These are phyloP conservation scores for Endocladia muricata DNA, from an alignment of 31 red algal species.

Conservation along the genomic window DNA sequence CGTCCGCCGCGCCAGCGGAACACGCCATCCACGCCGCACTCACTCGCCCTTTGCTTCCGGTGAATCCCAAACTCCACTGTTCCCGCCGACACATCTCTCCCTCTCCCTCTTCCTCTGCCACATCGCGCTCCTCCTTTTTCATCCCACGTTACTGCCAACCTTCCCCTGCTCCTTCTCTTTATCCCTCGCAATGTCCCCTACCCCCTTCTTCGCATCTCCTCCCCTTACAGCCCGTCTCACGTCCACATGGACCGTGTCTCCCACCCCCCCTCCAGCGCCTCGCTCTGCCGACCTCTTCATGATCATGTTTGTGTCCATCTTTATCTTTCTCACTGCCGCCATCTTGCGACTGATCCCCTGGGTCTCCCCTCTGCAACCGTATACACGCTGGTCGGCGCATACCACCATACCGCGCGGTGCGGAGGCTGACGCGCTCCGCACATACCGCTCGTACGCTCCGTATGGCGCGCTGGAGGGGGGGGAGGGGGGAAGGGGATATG, in stretches of 20 bases:
- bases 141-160: no score
- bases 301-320: constrained; percentile 37
- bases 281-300: constrained; percentile 45
- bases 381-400: constrained; percentile 26
- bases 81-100: no score
- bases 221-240: neutral
- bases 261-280: constrained; percentile 10
- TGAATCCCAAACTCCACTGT: no score
- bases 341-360: constrained; percentile 34
- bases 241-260: constrained; percentile 6
- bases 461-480: constrained; percentile 19
- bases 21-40: no score
- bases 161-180: neutral
- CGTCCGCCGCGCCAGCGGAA: no score
- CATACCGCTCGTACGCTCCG: neutral
- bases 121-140: no score
- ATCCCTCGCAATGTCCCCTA: neutral
- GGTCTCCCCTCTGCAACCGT: neutral
- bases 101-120: no score
- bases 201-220: neutral
- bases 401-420: constrained; percentile 5
- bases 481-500: constrained; percentile 22
- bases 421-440: constrained; percentile 15
- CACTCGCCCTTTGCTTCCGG: no score
- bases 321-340: constrained; percentile 54